These are phyloP conservation scores for Ophiostoma sp. DNA, from an alignment of 2,329 filamentous ascomycete genomes.

Conservation along the genomic window DNA sequence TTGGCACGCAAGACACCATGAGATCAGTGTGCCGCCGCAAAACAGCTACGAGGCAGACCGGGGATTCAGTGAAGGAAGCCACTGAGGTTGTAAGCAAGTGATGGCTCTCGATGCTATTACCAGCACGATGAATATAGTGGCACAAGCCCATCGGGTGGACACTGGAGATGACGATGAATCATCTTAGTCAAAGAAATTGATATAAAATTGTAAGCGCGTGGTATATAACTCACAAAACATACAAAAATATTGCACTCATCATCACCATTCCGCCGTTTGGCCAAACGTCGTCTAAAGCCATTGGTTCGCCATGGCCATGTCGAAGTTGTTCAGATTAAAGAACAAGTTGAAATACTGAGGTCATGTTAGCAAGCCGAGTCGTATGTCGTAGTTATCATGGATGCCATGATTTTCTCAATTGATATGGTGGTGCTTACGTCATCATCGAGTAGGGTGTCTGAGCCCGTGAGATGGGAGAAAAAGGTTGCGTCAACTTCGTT, in stretches of 20 bases:
- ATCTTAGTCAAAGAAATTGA: too few species aligned
- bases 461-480: background rate
- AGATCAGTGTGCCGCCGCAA: background rate
- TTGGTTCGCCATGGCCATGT: slow-evolving; percentile 14
- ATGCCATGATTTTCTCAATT: too few species aligned
- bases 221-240: slow-evolving; percentile 5
- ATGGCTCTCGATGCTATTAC: too few species aligned
- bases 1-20: background rate
- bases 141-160: too few species aligned
- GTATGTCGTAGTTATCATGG: too few species aligned
- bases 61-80: slow-evolving; percentile 4
- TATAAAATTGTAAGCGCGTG: background rate
- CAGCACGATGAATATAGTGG: too few species aligned
- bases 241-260: background rate
- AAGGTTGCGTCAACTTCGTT: background rate
- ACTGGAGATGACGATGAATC: too few species aligned
- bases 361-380: background rate
- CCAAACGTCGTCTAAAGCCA: background rate
- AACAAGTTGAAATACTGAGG: slow-evolving; percentile 6
- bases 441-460: slow-evolving; percentile 1
- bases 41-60: slow-evolving; percentile 19
- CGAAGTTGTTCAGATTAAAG: slow-evolving; percentile 26
- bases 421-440: background rate
- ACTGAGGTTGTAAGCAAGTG: background rate
- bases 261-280: background rate